These are phyloP conservation scores for Inonotus obliquus DNA, from an alignment of 1,284 basidiomycete species.

Conservation along the genomic window DNA sequence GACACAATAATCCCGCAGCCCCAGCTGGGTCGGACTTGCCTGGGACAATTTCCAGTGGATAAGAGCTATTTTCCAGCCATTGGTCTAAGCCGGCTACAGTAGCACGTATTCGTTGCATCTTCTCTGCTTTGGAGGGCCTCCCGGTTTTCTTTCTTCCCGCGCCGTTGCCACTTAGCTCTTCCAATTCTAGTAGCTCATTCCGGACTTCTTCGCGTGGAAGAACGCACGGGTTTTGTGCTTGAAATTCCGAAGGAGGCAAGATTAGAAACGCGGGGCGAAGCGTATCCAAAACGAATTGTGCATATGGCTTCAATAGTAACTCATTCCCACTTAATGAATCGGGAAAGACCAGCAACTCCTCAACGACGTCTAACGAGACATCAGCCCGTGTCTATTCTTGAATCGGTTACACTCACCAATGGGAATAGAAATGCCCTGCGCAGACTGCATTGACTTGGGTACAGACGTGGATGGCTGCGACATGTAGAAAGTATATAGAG, in stretches of 20 bases:
- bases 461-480: conserved; percentile 55
- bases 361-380: conserved; percentile 45
- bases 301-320: conserved; percentile 26
- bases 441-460: conserved; percentile 40
- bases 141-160: conserved; percentile 50
- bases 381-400: conserved; percentile 13
- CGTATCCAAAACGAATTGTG: conserved; percentile 40
- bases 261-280: conserved; percentile 51
- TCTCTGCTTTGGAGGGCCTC: conserved; percentile 59
- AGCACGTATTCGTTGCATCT: conserved; percentile 46
- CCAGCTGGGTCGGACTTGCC: conserved; percentile 11
- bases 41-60: conserved; percentile 19
- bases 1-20: background rate
- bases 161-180: conserved; percentile 7
- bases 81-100: conserved; percentile 46
- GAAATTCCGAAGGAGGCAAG: conserved; percentile 45
- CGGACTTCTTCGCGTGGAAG: conserved; percentile 63
- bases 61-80: conserved; percentile 43
- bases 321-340: conserved; percentile 7
- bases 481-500: conserved; percentile 59
- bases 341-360: conserved; percentile 43
- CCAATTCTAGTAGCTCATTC: conserved; percentile 26
- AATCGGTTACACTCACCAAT: conserved; percentile 33
- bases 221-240: conserved; percentile 52
- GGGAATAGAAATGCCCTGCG: conserved; percentile 50